Conservation (phyloP, 2,329 filamentous ascomycete genomes). For the Trichoderma koningiopsis region DNA sequence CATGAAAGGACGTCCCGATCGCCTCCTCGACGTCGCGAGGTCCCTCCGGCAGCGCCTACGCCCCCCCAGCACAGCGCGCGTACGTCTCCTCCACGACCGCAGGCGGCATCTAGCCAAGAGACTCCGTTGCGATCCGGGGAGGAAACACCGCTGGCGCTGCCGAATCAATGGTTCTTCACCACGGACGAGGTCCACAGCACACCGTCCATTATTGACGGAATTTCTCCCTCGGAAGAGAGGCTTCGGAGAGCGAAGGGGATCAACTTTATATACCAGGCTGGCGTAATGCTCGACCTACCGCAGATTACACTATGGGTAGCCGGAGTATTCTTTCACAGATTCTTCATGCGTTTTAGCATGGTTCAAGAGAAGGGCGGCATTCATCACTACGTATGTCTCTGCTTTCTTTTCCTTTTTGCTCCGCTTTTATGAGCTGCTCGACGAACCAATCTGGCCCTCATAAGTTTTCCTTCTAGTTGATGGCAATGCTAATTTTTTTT, state of each 20-base stretch:
- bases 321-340: constrained; percentile 91
- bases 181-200: constrained; percentile 79
- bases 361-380: constrained; percentile 73
- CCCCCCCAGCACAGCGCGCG: constrained; percentile 59
- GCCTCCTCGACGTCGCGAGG: constrained; percentile 54
- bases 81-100: constrained; percentile 56
- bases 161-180: constrained; percentile 85
- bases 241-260: constrained; percentile 84
- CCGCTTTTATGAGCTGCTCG: constrained; percentile 1
- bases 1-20: constrained; percentile 53
- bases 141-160: constrained; percentile 41
- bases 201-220: constrained; percentile 82
- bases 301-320: constrained; percentile 92
- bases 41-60: constrained; percentile 64
- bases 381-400: constrained; percentile 74
- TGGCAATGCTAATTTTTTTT: background rate
- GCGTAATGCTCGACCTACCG: constrained; percentile 87
- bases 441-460: constrained; percentile 12
- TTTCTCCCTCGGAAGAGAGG: constrained; percentile 75
- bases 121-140: constrained; percentile 47
- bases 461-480: background rate
- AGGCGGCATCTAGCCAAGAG: constrained; percentile 45
- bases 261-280: constrained; percentile 94
- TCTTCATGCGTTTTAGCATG: constrained; percentile 89
- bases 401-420: background rate